Base-by-base conservation (phyloP, 2,329 filamentous ascomycete genomes). In the Claviceps pazoutovae region DNA sequence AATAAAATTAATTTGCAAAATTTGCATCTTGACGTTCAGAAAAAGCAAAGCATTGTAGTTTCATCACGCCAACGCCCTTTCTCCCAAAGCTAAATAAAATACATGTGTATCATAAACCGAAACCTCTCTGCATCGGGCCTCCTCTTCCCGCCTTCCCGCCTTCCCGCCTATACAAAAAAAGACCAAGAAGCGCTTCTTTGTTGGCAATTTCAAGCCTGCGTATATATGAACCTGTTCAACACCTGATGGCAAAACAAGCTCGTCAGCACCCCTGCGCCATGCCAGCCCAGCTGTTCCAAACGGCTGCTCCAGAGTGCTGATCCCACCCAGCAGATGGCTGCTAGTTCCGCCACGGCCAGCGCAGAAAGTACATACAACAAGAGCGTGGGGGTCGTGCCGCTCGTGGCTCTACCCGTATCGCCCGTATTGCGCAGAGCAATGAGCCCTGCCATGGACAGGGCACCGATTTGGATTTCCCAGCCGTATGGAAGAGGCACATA, bases 251-350 rank as follows among this genome's bases (percentile, higher is more conserved):
- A 62, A n/a, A 67, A 52, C 65, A 67, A 66, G 5, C 56, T 51
- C 4, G 54, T 58, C 53, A 68, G 51, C 21, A 65, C 56, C 3
- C 56, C 62, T 1, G 59, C 45, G 7, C 66, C 66, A 36, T 65
- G 63, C 46, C 51, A 55, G 0, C 54, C 57, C 9, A 62, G 57
- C 3, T 61, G 45, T 5, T 37, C 56, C 4, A 52, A 38, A 6
- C 57, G 55, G 2, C 55, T 57, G 39, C 57, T 59, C 61, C 63
- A 68, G 8, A 62, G 57, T 47, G 64, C 58, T 55, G 61, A 64
- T 1, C 56, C 64, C 4, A 66, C 57, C 64, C 64, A 67, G 53
- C 65, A 68, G 1, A 67, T 52, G 14, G 59, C 60, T 0, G 61
- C 60, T 6, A 68, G 51, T 53, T 68, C 66, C 0, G 58, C 49